Conservation (phyloP, 148 eudicot species). For the Agrostemma githago region DNA sequence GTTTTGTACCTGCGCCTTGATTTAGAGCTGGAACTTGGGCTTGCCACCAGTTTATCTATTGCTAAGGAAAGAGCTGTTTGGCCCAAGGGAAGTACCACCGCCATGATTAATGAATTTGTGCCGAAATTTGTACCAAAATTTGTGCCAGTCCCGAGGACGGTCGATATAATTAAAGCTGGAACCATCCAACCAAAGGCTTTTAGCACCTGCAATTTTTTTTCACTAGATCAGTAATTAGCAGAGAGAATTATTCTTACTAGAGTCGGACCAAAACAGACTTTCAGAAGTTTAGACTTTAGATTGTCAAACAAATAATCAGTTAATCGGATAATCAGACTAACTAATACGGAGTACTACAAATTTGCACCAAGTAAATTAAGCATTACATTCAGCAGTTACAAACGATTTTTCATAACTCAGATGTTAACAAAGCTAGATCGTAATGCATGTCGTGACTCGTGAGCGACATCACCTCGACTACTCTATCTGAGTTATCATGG, state of each 20-base stretch:
- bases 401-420: neutral
- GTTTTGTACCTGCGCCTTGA: constrained; percentile 32
- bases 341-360: neutral
- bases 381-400: neutral
- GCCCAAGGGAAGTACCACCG: constrained; percentile 64
- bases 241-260: neutral
- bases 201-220: constrained; percentile 39
- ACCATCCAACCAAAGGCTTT: constrained; percentile 73
- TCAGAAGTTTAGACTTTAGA: too few relatives aligned
- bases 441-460: neutral
- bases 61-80: constrained; percentile 60
- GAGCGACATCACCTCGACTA: neutral
- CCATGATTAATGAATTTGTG: constrained; percentile 55
- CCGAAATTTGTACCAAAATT: constrained; percentile 25
- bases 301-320: neutral
- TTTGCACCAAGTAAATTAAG: too few relatives aligned
- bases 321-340: neutral
- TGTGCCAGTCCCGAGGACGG: constrained; percentile 50
- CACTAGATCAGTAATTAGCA: neutral
- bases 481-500: neutral
- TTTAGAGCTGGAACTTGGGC: constrained; percentile 27
- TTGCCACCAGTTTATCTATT: constrained; percentile 46
- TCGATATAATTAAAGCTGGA: constrained; percentile 56
- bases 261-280: neutral
- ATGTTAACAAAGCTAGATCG: neutral